Evolutionary conservation across 495 filamentous ascomycete genomes (phyloP), one percentile per base, ranked within the genome.

Genomic region (Friedmanniomyces endolithicus): DNA sequence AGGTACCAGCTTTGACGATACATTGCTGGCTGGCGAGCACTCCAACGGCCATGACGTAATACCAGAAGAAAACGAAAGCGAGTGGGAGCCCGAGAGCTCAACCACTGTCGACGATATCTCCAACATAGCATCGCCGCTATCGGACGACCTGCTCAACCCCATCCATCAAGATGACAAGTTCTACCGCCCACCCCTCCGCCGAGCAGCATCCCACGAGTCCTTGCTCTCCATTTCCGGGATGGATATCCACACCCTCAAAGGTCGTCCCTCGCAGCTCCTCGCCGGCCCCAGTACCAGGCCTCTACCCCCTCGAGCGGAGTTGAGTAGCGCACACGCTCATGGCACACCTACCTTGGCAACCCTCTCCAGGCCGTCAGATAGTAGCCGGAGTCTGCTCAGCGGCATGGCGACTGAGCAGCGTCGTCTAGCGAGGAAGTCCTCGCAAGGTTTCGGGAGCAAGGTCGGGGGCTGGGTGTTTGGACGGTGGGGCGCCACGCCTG

Each of bases 391-490:
- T 34, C 48, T 70, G 1, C 58, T 69, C 11, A 64, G 65, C 50
- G 59, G 57, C 31, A 57, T 61, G 39, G 63, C 65, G 4, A 59
- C 57, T 3, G 57, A 66, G 4, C 65, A 65, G 41, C 59, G 41
- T 17, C 34, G 31, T 16, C 54, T 31, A 20, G 51, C 49, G 50
- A 55, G 51, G 17, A 44, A 25, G 29, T 33, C 23, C 24, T 41
- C 40, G 12, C 19, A 19, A 27, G 46, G 31, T 1, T 25, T 67
- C 20, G 64, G 66, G 16, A 53, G 60, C 31, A 67, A 59, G 50
- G 57, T 70, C 11, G 68, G 68, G 11, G 67, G 65, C 25, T 71
- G 68, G 67, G 64, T 69, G 8, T 66, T 63, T 22, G 66, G 64
- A 1, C 63, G 64, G 24, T 70, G 68, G 68, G 66, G 69, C 17